Base-by-base conservation (phyloP, 495 filamentous ascomycete species). In the Podospora pseudoanserina region DNA sequence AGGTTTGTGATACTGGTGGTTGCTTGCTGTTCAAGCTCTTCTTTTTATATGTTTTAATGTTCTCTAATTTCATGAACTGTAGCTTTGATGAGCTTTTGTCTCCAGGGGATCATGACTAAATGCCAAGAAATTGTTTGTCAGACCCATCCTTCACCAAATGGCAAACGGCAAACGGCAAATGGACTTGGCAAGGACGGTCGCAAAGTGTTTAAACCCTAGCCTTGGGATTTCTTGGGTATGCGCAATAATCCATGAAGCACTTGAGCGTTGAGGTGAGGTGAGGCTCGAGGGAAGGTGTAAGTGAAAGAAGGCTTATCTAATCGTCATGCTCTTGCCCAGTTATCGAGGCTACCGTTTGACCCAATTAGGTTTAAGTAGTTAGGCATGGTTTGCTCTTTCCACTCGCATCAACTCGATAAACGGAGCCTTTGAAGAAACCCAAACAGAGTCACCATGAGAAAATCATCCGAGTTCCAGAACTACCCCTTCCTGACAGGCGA, bases 401-500 rank as follows among this genome's bases (percentile, higher is more conserved):
- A 53, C 28, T 44, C 15, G 34, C 19, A 16, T 64, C 39, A 19
- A 64, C 0, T 19, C 20, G 23, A 53, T 16, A 18, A 64, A 19
- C 63, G 5, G 9, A 49, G 39, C 13, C 39, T 49, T 6, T 6
- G 39, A 49, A 27, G 19, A 28, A 32, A 57, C 4, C 5, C 20
- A 44, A 34, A 6, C 27, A 67, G 16, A 11, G 19, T 23, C 16
- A 44, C 26, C 7, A 44, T 11, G 16, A 57, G 4, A 26, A 63
- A 49, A 32, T 61, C 61, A 0, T 76, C 80, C 5, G 73, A 73
- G 2, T 76, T 79, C 68, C 23, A 72, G 55, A 76, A 72, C 54
- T 87, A 83, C 71, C 89, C 88, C n/a, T 86, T 85, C 63, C 80
- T 91, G 16, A 84, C 80, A 23, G 70, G 74, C 20, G 81, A 82